These are phyloP conservation scores for Galerina marginata DNA, from an alignment of 768 basidiomycete genomes.

Conservation along the genomic window DNA sequence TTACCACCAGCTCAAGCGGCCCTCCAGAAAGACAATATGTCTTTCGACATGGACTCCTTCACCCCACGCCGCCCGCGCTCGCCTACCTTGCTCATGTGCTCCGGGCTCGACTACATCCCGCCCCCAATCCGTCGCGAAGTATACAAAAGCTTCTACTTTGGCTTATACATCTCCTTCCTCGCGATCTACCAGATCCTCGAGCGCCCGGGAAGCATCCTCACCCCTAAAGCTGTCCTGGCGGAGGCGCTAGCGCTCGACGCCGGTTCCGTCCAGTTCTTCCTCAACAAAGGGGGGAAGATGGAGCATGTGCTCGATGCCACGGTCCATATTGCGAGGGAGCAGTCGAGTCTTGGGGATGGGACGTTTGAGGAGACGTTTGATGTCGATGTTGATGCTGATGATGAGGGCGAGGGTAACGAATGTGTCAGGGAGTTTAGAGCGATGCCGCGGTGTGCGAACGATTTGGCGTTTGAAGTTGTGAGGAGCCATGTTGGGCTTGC, in stretches of 20 bases:
- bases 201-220: background rate
- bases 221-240: background rate
- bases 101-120: background rate
- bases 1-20: background rate
- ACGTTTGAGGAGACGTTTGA: constrained; percentile 16
- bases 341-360: constrained; percentile 14
- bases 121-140: background rate
- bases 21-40: background rate
- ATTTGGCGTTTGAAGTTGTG: constrained; percentile 23
- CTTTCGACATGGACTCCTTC: background rate
- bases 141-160: constrained; percentile 6
- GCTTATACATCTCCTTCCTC: background rate
- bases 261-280: constrained; percentile 6
- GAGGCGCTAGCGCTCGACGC: background rate
- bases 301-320: constrained; percentile 21
- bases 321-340: constrained; percentile 11
- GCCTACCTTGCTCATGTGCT: background rate
- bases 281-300: constrained; percentile 18
- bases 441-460: constrained; percentile 17
- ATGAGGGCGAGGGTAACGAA: no score
- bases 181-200: background rate
- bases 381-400: constrained; percentile 2
- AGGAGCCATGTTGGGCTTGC: constrained; percentile 15
- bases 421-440: background rate
- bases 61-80: background rate